Evolutionary conservation across 148 eudicot species (phyloP), one percentile per base, ranked within the genome.

Genomic region (Camellia granthamiana): DNA sequence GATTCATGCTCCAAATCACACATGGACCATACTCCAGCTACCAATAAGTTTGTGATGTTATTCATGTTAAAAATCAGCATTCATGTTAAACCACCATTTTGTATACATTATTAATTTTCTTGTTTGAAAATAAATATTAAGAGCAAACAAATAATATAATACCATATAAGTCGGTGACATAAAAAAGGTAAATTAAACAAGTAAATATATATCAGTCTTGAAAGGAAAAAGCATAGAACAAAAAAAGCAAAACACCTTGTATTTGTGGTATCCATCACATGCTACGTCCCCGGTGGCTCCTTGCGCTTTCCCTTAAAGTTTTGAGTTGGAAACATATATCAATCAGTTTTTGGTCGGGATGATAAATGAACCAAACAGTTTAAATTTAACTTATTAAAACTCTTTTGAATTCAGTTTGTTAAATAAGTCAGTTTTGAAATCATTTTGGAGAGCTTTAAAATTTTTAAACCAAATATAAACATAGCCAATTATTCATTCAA

Each of bases 231-330:
- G 42, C 6, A 2, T 3, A 15, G 9, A 3, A 43, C 6, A 72
- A 54, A 74, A 7, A 1, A 49, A 49, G 47, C 41, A 30, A 69
- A 12, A 49, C 59, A 91, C 93, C 92, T 90, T 92, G 79, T 90
- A 92, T 75, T 89, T 92, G 80, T 90, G 93, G 73, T 92, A 90
- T 21, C 79, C 86, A 71, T 92, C 93, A 69, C 86, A 85, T 44
- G 96, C 80, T 30, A 85, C 58, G 64, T 92, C 90, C 55, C 90
- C 91, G 23, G 84, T 83, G 59, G 82, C 85, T 74, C 85, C 89
- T 23, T 62, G 16, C 46, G 49, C 55, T 30, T 18, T 63, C 47
- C 89, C 89, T 87, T 76, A 74, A 64, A 58, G 66, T 21, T 30
- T 78, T n/a, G 14, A 21, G 55, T n/a, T 58, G 52, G 52, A 49